A percentile compares a stretch with the other conserved stretches of the same genome.
These are phyloP conservation scores for Ampelocalamus luodianensis DNA, from an alignment of 176 grass and related monocot species.

Conservation along the genomic window DNA sequence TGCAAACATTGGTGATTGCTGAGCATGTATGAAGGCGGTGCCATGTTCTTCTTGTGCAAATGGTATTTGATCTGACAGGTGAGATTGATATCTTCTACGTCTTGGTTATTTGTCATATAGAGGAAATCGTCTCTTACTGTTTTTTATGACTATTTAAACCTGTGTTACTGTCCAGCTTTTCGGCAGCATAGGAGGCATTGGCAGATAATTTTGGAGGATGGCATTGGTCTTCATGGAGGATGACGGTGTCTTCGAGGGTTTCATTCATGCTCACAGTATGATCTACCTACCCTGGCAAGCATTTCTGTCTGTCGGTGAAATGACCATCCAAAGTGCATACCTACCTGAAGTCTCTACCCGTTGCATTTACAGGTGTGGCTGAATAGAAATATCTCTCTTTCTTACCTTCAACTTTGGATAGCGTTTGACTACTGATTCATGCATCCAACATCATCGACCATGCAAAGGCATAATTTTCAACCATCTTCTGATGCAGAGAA, in stretches of 20 bases:
- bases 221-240: neutral
- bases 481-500: neutral
- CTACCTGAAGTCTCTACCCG: neutral
- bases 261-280: slow-evolving; percentile 13
- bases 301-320: neutral
- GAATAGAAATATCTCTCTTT: neutral
- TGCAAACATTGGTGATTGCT: neutral
- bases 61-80: slow-evolving; percentile 32
- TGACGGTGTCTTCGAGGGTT: neutral
- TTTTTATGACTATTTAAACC: neutral
- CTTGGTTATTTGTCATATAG: neutral
- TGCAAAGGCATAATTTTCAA: neutral
- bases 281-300: neutral
- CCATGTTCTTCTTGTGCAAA: slow-evolving; percentile 3
- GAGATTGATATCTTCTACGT: slow-evolving; percentile 9
- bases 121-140: slow-evolving; percentile 15
- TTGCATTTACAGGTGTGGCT: neutral
- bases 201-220: slow-evolving; percentile 3
- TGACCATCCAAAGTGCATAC: neutral
- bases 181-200: neutral
- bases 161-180: neutral
- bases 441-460: neutral
- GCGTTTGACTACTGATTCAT: neutral
- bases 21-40: slow-evolving; percentile 5
- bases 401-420: neutral